These are phyloP conservation scores for Cicer yamashitae DNA, from an alignment of 306 rosid genomes.

Conservation along the genomic window DNA sequence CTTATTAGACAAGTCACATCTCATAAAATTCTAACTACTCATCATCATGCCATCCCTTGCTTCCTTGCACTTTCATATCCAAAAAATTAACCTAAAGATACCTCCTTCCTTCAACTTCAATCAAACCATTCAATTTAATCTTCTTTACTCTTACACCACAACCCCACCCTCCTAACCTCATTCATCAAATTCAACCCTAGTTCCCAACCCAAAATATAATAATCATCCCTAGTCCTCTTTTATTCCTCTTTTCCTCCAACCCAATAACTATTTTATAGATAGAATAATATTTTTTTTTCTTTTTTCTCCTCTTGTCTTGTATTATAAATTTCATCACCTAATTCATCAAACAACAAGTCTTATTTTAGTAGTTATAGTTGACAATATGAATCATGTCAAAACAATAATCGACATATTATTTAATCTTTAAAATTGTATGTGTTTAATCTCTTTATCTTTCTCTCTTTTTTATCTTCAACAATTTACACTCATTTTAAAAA, in stretches of 20 bases:
- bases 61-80: slow-evolving; percentile 47
- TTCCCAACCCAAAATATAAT: not conserved
- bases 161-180: not conserved
- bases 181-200: not conserved
- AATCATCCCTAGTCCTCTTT: not conserved
- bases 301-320: too few relatives aligned
- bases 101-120: slow-evolving; percentile 22
- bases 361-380: too few relatives aligned
- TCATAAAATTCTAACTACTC: slow-evolving; percentile 15
- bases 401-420: too few relatives aligned
- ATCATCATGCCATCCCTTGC: slow-evolving; percentile 45
- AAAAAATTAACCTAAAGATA: not conserved
- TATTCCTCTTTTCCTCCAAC: not conserved
- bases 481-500: too few relatives aligned
- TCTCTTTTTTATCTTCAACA: too few relatives aligned
- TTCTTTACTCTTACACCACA: slow-evolving; percentile 14
- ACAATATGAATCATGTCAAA: too few relatives aligned
- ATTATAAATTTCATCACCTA: too few relatives aligned
- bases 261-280: not conserved
- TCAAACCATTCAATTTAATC: slow-evolving; percentile 13
- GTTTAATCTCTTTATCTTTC: too few relatives aligned
- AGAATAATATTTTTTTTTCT: too few relatives aligned
- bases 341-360: too few relatives aligned
- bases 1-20: slow-evolving; percentile 3
- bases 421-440: too few relatives aligned